Evolutionary conservation across 2,329 filamentous ascomycete species (phyloP).

Genomic region (Scedosporium apiospermum): DNA sequence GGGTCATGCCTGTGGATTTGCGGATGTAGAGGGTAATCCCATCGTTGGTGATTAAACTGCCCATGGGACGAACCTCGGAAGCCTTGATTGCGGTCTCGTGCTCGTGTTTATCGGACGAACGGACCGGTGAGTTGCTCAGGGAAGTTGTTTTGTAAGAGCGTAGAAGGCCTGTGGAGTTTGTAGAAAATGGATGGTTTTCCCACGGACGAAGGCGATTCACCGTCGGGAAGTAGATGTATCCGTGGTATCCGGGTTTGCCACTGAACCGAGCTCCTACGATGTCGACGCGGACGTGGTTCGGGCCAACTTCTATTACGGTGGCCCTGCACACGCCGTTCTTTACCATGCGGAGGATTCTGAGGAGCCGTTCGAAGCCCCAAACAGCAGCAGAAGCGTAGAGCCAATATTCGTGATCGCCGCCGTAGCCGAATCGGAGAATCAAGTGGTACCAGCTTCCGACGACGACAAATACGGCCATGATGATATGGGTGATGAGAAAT

Average conservation of each 20-base stretch:
- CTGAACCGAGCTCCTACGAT: slow-evolving; percentile 27
- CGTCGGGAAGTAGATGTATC: slow-evolving; percentile 40
- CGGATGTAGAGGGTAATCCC: slow-evolving; percentile 27
- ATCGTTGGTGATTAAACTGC: neutral
- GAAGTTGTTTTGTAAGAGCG: neutral
- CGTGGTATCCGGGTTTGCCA: slow-evolving; percentile 22
- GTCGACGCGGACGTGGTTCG: slow-evolving; percentile 28
- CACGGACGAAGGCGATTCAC: slow-evolving; percentile 28
- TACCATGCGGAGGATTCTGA: too few species aligned
- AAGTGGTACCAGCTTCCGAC: slow-evolving; percentile 31
- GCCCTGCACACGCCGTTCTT: too few species aligned
- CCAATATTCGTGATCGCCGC: slow-evolving; percentile 11
- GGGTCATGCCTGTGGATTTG: slow-evolving; percentile 25
- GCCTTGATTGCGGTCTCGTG: neutral
- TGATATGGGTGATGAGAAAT: slow-evolving; percentile 30
- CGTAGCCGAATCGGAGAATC: slow-evolving; percentile 19
- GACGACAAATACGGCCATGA: slow-evolving; percentile 26
- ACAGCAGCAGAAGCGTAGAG: slow-evolving; percentile 11
- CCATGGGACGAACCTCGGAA: neutral
- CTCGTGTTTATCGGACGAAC: neutral
- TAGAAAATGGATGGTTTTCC: slow-evolving; percentile 47
- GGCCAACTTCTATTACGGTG: too few species aligned
- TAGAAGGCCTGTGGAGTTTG: slow-evolving; percentile 20
- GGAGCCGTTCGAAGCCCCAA: too few species aligned
- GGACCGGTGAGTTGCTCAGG: slow-evolving; percentile 1